A percentile compares a stretch with the other conserved stretches of the same genome.
These are phyloP conservation scores for Paramecium caudatum DNA, from an alignment of 73 alveolate genomes.

Conservation along the genomic window DNA sequence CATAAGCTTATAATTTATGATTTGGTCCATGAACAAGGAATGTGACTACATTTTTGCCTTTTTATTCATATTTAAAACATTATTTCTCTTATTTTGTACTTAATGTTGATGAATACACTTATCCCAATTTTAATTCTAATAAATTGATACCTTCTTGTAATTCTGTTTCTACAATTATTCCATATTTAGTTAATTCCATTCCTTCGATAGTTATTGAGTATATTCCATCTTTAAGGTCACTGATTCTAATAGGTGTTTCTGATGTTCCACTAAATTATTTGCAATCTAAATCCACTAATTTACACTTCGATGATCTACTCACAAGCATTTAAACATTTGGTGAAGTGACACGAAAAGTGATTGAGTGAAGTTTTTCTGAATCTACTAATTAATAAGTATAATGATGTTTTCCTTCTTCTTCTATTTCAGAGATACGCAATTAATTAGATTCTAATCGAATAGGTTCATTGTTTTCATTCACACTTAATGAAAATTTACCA, in stretches of 20 bases:
- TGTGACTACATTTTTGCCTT: background rate
- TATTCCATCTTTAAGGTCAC: slow-evolving; percentile 1
- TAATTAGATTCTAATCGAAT: background rate
- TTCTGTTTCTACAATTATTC: background rate
- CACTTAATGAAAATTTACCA: background rate
- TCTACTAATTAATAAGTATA: background rate
- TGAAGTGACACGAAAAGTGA: slow-evolving; percentile 25
- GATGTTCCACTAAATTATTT: slow-evolving; percentile 15
- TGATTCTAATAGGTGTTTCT: background rate
- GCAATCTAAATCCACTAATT: slow-evolving; percentile 29
- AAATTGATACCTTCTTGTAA: background rate
- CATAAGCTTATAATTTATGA: slow-evolving; percentile 5
- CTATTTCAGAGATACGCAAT: background rate
- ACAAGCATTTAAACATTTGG: slow-evolving; percentile 10
- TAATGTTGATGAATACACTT: background rate
- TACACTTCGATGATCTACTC: slow-evolving; percentile 34
- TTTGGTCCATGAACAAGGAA: slow-evolving; percentile 38
- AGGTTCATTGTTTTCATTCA: background rate
- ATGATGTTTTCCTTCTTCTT: slow-evolving; percentile 53
- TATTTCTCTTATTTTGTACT: slow-evolving; percentile 18
- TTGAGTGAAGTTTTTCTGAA: background rate
- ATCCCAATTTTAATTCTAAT: background rate
- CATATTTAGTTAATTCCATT: slow-evolving; percentile 1
- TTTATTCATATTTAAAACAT: slow-evolving; percentile 45
- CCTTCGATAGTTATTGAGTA: slow-evolving; percentile 38